A percentile compares a stretch with the other conserved stretches of the same genome.
phyloP scores from a whole-genome alignment of 345 rosid species.

The Barbarea vulgaris region DNA sequence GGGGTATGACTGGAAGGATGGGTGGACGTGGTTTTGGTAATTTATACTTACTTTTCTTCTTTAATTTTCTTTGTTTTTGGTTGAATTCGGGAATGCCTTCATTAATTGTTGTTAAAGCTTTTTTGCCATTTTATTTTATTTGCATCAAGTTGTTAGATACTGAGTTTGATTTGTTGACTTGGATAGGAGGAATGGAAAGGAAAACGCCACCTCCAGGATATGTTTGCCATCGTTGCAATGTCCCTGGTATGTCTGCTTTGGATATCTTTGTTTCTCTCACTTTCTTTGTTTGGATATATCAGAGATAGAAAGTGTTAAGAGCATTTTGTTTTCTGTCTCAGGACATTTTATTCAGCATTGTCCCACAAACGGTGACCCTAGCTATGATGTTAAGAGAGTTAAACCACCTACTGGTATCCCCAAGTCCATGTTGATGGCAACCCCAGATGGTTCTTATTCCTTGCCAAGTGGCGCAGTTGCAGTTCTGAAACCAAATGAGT shows the following conservation, averaged over 20 bases:
- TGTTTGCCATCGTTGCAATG: conserved; percentile 92
- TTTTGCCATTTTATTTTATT: not conserved
- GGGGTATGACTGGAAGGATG: conserved; percentile 92
- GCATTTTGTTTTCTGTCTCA: conserved; percentile 34
- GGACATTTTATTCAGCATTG: conserved; percentile 99
- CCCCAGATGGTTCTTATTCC: conserved; percentile 96
- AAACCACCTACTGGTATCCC: conserved; percentile 98
- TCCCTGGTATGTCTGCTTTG: conserved; percentile 68
- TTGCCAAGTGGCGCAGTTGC: conserved; percentile 98
- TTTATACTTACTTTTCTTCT: conserved; percentile 5
- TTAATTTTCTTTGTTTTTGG: not conserved
- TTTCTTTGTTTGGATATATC: not conserved
- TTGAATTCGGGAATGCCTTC: not conserved
- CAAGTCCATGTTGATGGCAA: conserved; percentile 94
- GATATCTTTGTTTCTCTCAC: not conserved
- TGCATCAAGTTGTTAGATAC: conserved; percentile 15
- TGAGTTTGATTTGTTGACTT: conserved; percentile 35
- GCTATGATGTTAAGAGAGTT: conserved; percentile 81
- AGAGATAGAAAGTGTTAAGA: not conserved
- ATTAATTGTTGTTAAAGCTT: not conserved
- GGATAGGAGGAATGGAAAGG: conserved; percentile 88
- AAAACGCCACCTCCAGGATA: conserved; percentile 98
- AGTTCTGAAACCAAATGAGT: conserved; percentile 96
- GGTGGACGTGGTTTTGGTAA: conserved; percentile 98
- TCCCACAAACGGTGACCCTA: conserved; percentile 98